A percentile compares a stretch with the other conserved stretches of the same genome.
phyloP scores from a whole-genome alignment of 495 filamentous ascomycete species.

The Penicillium roqueforti region DNA sequence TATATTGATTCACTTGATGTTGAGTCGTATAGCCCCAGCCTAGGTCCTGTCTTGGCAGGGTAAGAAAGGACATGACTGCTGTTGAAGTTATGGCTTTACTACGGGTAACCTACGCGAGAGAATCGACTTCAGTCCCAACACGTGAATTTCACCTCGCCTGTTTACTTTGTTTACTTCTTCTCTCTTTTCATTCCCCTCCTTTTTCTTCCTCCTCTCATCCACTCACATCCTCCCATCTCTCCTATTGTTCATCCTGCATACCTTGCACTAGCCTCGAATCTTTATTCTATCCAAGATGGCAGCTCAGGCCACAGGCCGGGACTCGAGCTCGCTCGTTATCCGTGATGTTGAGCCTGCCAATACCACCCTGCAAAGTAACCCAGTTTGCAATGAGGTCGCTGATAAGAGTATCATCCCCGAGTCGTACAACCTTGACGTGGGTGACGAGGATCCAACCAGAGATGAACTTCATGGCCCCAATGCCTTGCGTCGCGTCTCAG shows the following conservation, averaged over 20 bases:
- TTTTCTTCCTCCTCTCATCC: not conserved
- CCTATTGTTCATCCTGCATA: not conserved
- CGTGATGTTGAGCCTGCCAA: not conserved
- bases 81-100: not conserved
- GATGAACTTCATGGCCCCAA: not conserved
- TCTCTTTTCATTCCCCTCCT: not conserved
- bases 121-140: not conserved
- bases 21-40: not conserved
- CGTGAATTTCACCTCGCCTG: not conserved
- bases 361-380: not conserved
- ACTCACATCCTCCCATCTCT: not conserved
- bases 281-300: not conserved
- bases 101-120: not conserved
- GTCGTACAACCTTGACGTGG: not conserved
- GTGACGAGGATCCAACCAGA: not conserved
- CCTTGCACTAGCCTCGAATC: not conserved
- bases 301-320: not conserved
- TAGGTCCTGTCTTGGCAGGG: not conserved
- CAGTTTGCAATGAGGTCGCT: not conserved
- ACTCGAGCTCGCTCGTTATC: not conserved
- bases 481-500: not conserved
- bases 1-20: not conserved
- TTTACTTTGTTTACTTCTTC: not conserved
- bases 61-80: not conserved
- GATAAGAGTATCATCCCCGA: not conserved